These are phyloP conservation scores for Talaromyces proteolyticus DNA, from an alignment of 495 filamentous ascomycete species.

Conservation along the genomic window DNA sequence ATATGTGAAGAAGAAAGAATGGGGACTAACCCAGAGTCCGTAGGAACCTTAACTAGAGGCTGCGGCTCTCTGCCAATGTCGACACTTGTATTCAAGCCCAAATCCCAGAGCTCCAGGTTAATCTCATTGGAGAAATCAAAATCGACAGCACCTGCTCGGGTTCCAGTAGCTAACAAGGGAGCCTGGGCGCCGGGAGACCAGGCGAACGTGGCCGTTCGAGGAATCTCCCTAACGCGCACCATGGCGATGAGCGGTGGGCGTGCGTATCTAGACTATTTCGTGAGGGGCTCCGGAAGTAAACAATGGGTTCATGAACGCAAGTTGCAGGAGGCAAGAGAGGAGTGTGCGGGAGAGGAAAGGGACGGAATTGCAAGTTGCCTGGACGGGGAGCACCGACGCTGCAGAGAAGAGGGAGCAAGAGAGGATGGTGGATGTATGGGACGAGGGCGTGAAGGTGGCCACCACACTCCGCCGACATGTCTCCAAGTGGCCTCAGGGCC, in stretches of 20 bases:
- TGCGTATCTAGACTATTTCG: slow-evolving; percentile 7
- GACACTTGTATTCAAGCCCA: slow-evolving; percentile 61
- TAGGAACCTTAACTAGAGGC: slow-evolving; percentile 74
- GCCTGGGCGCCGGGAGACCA: slow-evolving; percentile 77
- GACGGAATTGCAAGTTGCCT: not conserved
- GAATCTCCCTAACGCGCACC: slow-evolving; percentile 92
- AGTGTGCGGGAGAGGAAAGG: not conserved
- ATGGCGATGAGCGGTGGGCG: slow-evolving; percentile 49
- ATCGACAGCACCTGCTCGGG: slow-evolving; percentile 88
- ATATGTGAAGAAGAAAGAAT: not conserved
- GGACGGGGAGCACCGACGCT: not conserved
- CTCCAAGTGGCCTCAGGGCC: slow-evolving; percentile 5
- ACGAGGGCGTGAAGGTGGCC: not conserved
- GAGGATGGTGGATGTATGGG: not conserved
- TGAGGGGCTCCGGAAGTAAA: slow-evolving; percentile 11
- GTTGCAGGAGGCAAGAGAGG: slow-evolving; percentile 10
- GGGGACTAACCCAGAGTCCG: slow-evolving; percentile 83
- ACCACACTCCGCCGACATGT: not conserved
- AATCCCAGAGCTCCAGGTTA: slow-evolving; percentile 93
- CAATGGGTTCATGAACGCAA: slow-evolving; percentile 12
- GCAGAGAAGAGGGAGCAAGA: not conserved
- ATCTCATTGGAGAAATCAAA: slow-evolving; percentile 97
- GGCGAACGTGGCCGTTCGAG: slow-evolving; percentile 91
- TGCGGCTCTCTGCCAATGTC: slow-evolving; percentile 76
- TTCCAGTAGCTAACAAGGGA: slow-evolving; percentile 90